phyloP scores from a whole-genome alignment of 495 filamentous ascomycete genomes.

The Elaphomyces granulatus region DNA sequence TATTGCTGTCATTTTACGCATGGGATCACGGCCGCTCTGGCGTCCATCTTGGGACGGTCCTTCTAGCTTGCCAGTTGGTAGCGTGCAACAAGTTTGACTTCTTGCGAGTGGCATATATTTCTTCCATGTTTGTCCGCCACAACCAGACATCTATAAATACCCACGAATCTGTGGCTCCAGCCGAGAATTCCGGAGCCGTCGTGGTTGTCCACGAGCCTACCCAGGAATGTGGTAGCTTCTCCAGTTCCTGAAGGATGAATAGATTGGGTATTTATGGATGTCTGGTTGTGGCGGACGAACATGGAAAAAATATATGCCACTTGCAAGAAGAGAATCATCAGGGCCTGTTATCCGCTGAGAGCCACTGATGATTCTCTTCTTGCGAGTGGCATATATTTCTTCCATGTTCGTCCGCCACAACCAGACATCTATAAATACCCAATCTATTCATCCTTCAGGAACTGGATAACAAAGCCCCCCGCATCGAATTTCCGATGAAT shows the following conservation, averaged over 20 bases:
- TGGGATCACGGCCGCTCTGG: too few species aligned
- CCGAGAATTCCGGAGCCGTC: not conserved
- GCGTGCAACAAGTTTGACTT: too few species aligned
- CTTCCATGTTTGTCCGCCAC: too few species aligned
- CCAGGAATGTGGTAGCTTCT: not conserved
- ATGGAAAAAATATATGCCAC: not conserved
- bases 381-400: not conserved
- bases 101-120: too few species aligned
- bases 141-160: too few species aligned
- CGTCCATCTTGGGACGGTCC: too few species aligned
- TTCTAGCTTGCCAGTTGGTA: too few species aligned
- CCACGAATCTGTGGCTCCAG: too few species aligned
- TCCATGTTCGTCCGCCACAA: not conserved
- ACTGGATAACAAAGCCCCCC: too few species aligned
- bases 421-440: not conserved
- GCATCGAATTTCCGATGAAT: too few species aligned
- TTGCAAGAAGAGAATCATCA: not conserved
- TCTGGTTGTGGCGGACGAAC: not conserved
- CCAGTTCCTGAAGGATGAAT: not conserved
- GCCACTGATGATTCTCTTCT: not conserved
- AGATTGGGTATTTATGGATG: not conserved
- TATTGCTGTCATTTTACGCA: too few species aligned
- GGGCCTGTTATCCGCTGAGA: not conserved
- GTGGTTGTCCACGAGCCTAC: not conserved
- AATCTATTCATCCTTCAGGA: not conserved